phyloP scores from a whole-genome alignment of 768 basidiomycete species.

The Gloeopeniophorella convolvens region DNA sequence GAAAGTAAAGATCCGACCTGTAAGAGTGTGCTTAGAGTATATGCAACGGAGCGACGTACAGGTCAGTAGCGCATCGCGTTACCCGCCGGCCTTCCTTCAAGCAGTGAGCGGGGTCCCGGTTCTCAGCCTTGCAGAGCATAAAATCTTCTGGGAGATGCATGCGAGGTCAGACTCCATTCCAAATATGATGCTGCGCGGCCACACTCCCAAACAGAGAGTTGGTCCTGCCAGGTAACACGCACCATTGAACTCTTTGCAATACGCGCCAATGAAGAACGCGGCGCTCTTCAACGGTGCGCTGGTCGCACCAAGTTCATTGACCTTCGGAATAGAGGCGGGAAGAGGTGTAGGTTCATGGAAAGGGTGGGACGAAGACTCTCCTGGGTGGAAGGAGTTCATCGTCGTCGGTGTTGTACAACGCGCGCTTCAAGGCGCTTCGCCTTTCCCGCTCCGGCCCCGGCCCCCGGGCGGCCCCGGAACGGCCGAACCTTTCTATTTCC shows the following conservation, averaged over 20 bases:
- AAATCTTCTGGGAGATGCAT: constrained; percentile 63
- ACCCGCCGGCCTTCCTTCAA: constrained; percentile 93
- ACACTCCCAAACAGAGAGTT: background rate
- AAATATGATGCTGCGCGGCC: background rate
- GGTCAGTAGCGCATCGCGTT: constrained; percentile 88
- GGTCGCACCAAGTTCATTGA: constrained; percentile 82
- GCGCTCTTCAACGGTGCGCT: constrained; percentile 95
- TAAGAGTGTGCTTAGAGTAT: background rate
- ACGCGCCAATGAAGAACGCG: constrained; percentile 92
- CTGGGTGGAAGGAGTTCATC: constrained; percentile 49
- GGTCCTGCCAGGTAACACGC: constrained; percentile 25
- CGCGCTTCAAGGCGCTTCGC: no score
- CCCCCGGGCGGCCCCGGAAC: no score
- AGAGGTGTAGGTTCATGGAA: constrained; percentile 63
- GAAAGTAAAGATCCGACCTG: background rate
- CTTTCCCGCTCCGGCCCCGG: no score
- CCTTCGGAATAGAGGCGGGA: constrained; percentile 62
- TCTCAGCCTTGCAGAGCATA: constrained; percentile 97
- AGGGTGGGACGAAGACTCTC: constrained; percentile 40
- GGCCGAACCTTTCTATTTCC: background rate
- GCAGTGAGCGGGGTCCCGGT: constrained; percentile 85
- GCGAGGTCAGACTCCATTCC: background rate
- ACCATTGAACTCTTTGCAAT: constrained; percentile 98
- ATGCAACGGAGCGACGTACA: constrained; percentile 53
- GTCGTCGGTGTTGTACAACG: constrained; percentile 24